Conservation (phyloP, 192 early-diverging fungal species). For the Lunasporangiospora selenospora region DNA sequence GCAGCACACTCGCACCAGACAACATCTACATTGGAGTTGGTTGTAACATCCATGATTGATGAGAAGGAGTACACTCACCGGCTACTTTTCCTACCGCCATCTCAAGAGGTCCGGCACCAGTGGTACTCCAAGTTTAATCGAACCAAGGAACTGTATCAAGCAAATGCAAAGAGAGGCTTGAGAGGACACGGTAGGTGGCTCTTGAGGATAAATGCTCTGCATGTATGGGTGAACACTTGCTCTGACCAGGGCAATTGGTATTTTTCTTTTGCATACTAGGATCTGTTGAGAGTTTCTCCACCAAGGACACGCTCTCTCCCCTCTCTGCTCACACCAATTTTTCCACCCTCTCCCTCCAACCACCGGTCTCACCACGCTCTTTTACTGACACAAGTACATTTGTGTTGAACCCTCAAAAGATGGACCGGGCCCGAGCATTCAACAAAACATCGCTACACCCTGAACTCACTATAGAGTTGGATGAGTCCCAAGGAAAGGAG, state of each 20-base stretch:
- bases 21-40: conserved; percentile 31
- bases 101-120: conserved; percentile 35
- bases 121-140: conserved; percentile 41
- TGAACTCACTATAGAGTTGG: conserved; percentile 49
- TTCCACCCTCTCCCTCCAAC: conserved; percentile 15
- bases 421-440: conserved; percentile 15
- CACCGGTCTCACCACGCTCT: conserved; percentile 15
- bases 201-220: too few species aligned
- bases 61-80: conserved; percentile 30
- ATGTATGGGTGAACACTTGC: too few species aligned
- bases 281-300: conserved; percentile 21
- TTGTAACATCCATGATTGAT: conserved; percentile 25
- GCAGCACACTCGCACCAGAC: conserved; percentile 10
- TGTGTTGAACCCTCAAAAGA: conserved; percentile 14
- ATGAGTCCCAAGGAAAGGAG: conserved; percentile 5
- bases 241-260: too few species aligned
- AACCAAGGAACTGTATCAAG: conserved; percentile 15
- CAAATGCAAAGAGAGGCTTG: conserved; percentile 4
- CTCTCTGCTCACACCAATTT: conserved; percentile 14
- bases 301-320: conserved; percentile 8
- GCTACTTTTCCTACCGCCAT: conserved; percentile 28
- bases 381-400: conserved; percentile 9
- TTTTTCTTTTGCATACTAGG: too few species aligned
- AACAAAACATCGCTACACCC: conserved; percentile 52
- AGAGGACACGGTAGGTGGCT: conserved; percentile 27